Conservation (phyloP, 2,329 filamentous ascomycete species). For the Pseudocercospora pini-densiflorae region DNA sequence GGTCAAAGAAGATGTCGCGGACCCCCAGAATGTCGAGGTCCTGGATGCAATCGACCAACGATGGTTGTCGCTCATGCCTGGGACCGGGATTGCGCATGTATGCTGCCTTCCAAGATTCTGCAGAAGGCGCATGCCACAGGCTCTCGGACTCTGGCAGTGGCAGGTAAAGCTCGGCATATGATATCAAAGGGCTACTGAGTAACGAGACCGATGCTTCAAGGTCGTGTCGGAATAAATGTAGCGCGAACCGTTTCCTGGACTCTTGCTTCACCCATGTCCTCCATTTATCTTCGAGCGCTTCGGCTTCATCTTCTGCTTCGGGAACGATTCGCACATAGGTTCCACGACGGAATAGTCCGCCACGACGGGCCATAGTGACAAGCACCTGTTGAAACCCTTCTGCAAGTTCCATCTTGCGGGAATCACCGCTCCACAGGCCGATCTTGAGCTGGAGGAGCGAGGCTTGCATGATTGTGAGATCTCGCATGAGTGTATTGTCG, state of each 20-base stretch:
- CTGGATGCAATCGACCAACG: constrained; percentile 60
- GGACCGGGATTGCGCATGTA: constrained; percentile 53
- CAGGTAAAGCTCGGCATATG: constrained; percentile 70
- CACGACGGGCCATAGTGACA: constrained; percentile 59
- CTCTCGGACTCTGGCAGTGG: constrained; percentile 66
- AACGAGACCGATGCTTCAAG: constrained; percentile 70
- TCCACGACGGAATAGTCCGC: constrained; percentile 61
- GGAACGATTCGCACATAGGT: constrained; percentile 53
- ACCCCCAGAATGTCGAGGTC: constrained; percentile 59
- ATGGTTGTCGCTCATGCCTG: constrained; percentile 52
- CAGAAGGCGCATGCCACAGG: constrained; percentile 69
- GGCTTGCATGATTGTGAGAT: constrained; percentile 57
- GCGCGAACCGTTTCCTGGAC: constrained; percentile 70
- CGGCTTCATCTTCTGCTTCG: constrained; percentile 59
- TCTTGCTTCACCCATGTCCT: constrained; percentile 66
- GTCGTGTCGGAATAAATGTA: constrained; percentile 68
- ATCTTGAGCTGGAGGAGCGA: constrained; percentile 57
- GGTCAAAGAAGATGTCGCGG: constrained; percentile 59
- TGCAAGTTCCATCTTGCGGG: constrained; percentile 63
- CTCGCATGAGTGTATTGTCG: constrained; percentile 56
- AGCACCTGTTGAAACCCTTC: constrained; percentile 62
- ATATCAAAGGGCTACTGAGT: constrained; percentile 67
- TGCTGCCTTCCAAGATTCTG: constrained; percentile 66
- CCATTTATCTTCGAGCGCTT: constrained; percentile 68
- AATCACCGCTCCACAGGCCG: constrained; percentile 63